These are phyloP conservation scores for Vaccinium corymbosum DNA, from an alignment of 148 eudicot genomes.

Conservation along the genomic window DNA sequence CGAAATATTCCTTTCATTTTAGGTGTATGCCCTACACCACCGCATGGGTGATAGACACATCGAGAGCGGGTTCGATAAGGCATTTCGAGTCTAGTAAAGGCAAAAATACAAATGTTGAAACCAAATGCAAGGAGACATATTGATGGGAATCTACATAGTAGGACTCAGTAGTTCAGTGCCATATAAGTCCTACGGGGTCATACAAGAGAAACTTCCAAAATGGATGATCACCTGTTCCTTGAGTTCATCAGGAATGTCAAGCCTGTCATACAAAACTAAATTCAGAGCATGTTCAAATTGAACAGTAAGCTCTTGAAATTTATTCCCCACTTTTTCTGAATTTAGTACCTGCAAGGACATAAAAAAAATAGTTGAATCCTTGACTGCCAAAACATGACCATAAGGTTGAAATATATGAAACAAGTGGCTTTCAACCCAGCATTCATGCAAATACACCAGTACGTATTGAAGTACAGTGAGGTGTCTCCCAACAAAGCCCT, in stretches of 20 bases:
- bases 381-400: background rate
- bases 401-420: background rate
- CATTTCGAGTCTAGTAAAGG: background rate
- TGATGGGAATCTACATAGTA: background rate
- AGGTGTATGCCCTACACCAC: background rate
- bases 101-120: background rate
- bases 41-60: background rate
- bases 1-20: background rate
- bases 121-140: background rate
- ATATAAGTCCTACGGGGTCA: background rate
- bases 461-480: background rate
- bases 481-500: background rate
- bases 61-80: background rate
- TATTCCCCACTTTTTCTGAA: slow-evolving; percentile 6
- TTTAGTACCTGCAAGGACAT: slow-evolving; percentile 13
- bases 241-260: slow-evolving; percentile 16
- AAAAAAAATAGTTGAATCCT: slow-evolving; percentile 6
- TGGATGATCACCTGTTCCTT: slow-evolving; percentile 16
- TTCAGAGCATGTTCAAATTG: slow-evolving; percentile 14
- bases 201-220: background rate
- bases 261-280: background rate
- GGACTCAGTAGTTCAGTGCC: background rate
- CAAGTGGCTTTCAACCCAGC: background rate
- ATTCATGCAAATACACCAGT: background rate
- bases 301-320: slow-evolving; percentile 8